Evolutionary conservation across 441 rosid species (phyloP), one percentile per base, ranked within the genome.

Genomic region (Biscutella laevigata): DNA sequence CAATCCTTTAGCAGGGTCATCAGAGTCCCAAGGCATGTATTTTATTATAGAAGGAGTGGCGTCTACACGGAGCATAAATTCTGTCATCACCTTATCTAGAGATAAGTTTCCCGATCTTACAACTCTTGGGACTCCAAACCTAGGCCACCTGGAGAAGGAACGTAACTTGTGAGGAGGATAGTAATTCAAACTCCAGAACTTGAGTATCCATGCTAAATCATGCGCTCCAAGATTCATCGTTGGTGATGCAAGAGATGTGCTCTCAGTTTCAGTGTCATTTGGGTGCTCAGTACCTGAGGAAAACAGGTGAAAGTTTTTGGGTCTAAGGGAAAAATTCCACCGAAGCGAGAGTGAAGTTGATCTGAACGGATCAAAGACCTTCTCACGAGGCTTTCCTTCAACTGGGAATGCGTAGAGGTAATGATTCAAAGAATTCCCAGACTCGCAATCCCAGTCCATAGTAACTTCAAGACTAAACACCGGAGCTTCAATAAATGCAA

Each of bases 91-190:
- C 72, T 72, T 82, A 67, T 94, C 99, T 15, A 94, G 34, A 49
- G 99, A 79, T 66, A 94, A 62, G 70, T 90, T 90, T 54, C 97
- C 97, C 50, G 99, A 94, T 68, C 97, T 79, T 42, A 68, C 59
- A 69, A 62, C 50, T 73, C 94, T 78, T 17, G 97, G 83, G 59
- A 90, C 72, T 40, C 99, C 98, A 79, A 77, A 94, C 64, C 99
- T 94, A 62, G 96, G 91, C 78, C 85, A 94, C 49, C 96, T 74
- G 40, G 99, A 83, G 76, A 94, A 94, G 41, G 70, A 57, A 10
- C 98, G 96, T 66, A 94, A 67, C 69, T 94, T 94, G 74, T 94
- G 94, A 7, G 99, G 99, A 65, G 99, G 98, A 69, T 74, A 58
- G 71, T 82, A 82, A 65, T 90, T 83, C 87, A 94, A 37, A 58